These are phyloP conservation scores for Fusarium subtropicale DNA, from an alignment of 2,329 filamentous ascomycete species.

Conservation along the genomic window DNA sequence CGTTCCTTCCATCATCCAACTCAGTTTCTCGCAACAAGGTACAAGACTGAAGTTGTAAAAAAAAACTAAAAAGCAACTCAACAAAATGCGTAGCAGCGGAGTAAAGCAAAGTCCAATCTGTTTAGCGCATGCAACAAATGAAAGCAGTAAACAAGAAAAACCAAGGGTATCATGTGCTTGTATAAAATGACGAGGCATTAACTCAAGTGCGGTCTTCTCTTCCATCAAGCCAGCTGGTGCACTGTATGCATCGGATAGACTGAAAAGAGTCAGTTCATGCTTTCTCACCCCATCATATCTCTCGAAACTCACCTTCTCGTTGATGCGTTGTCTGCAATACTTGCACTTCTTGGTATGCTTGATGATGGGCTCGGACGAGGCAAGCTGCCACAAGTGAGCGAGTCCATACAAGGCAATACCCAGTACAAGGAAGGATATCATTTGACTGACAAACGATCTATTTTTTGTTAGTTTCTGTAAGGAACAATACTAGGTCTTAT, in stretches of 20 bases:
- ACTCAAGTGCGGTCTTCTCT: slow-evolving; percentile 55
- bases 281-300: too few species aligned
- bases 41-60: background rate
- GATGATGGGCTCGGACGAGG: slow-evolving; percentile 74
- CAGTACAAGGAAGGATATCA: slow-evolving; percentile 74
- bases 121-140: background rate
- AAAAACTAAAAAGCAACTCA: background rate
- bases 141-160: background rate
- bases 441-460: slow-evolving; percentile 71
- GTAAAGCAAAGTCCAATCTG: background rate
- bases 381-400: slow-evolving; percentile 70
- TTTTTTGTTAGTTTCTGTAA: background rate
- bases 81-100: background rate
- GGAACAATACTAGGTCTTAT: accelerated
- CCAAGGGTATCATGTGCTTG: slow-evolving; percentile 22
- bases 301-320: slow-evolving; percentile 64
- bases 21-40: background rate
- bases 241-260: slow-evolving; percentile 61
- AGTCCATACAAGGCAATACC: slow-evolving; percentile 74
- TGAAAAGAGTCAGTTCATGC: slow-evolving; percentile 39
- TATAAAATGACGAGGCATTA: background rate
- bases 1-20: background rate
- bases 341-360: slow-evolving; percentile 76
- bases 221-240: slow-evolving; percentile 64
- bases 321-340: slow-evolving; percentile 73